Base-by-base conservation (phyloP, 2,329 filamentous ascomycete species). In the Ophiostoma ulmi region DNA sequence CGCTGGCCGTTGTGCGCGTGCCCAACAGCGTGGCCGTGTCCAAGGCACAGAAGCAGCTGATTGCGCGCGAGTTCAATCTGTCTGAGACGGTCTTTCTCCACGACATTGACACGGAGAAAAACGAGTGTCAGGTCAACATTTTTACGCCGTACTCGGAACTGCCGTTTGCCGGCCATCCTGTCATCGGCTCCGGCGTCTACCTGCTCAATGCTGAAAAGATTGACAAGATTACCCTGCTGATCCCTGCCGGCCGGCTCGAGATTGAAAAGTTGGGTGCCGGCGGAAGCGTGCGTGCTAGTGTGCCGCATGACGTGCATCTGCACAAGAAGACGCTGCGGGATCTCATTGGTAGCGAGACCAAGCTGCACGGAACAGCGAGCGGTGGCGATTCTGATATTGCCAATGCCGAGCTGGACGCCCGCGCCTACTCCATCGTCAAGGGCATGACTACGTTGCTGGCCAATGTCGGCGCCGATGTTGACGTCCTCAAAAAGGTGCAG, bases 371-470 rank as follows among this genome's bases (percentile, higher is more conserved):
- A 10, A 58, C 52, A 4, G 52, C 76, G 6, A 80, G 75, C 26
- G 76, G 81, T 14, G 22, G 72, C 10, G 76, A 79, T 38, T 63
- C 73, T 0, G 72, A 72, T 5, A 76, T 82, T 67, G 76, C 76
- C 31, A 70, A 76, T n/a, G 78, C 78, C 5, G 81, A 83, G 77
- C 74, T 80, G 41, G 72, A 74, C 13, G 81, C 84, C 10, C 83
- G 85, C 17, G 76, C 87, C 22, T 83, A 88, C 70, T 88, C 86
- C 73, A 86, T 93, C 65, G 90, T 93, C 48, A 87, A 87, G 64
- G 91, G 91, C 67, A 90, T 94, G 88, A 87, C 86, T 0, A 93
- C 93, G 78, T 79, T 87, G n/a, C 84, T 92, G 41, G 81, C 91
- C 17, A 64, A 64, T 64, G 61, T 64, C 61, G 61, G 61, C 8